These are phyloP conservation scores for Xanthoconium purpureum DNA, from an alignment of 768 basidiomycete species.

Conservation along the genomic window DNA sequence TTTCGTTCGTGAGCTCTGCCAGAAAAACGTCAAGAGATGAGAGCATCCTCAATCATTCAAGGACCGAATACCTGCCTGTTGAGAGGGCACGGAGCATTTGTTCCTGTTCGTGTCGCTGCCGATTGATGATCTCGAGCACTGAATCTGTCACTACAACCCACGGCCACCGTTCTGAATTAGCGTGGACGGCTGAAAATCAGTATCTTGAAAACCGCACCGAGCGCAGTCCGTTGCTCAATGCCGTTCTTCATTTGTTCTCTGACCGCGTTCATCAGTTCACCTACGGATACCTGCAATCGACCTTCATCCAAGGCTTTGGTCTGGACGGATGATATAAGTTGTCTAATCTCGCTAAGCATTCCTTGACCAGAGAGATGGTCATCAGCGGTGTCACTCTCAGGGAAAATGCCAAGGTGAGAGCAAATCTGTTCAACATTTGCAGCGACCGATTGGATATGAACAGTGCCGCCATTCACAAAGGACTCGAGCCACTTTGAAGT, in stretches of 20 bases:
- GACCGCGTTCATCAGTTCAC: conserved; percentile 37
- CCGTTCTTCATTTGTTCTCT: conserved; percentile 40
- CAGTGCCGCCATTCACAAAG: conserved; percentile 74
- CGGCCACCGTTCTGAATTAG: conserved; percentile 4
- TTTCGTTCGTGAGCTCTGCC: conserved; percentile 76
- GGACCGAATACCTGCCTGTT: conserved; percentile 44
- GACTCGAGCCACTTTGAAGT: conserved; percentile 70
- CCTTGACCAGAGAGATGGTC: conserved; percentile 17
- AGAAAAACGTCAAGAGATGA: background rate
- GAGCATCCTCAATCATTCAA: background rate
- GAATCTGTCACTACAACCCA: conserved; percentile 50
- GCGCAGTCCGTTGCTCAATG: conserved; percentile 39
- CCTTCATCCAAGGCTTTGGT: conserved; percentile 31
- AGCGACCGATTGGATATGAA: conserved; percentile 64
- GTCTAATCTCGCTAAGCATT: conserved; percentile 36
- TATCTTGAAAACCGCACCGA: conserved; percentile 31
- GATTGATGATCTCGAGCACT: conserved; percentile 59
- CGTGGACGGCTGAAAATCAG: conserved; percentile 4
- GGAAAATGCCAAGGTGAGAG: conserved; percentile 44
- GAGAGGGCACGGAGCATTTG: conserved; percentile 62
- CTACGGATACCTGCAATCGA: conserved; percentile 34
- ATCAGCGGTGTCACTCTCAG: conserved; percentile 16
- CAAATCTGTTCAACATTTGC: conserved; percentile 60
- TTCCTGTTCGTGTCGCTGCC: conserved; percentile 73
- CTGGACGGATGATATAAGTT: conserved; percentile 34